Base-by-base conservation (phyloP, 2,329 filamentous ascomycete genomes). In the Claviceps africana region DNA sequence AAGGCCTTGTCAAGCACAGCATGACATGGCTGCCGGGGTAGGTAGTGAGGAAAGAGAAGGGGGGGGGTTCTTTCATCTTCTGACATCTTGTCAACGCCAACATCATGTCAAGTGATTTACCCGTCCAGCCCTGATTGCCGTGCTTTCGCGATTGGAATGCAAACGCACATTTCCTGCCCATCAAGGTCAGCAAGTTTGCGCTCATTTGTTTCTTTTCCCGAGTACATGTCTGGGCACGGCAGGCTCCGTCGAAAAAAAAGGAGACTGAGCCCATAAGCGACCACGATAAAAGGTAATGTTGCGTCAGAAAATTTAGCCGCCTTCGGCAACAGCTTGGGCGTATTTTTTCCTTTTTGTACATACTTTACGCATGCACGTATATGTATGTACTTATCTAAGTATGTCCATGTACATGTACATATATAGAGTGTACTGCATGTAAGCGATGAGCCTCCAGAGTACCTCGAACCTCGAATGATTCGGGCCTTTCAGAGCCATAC, bases 401-500 rank as follows among this genome's bases (percentile, higher is more conserved):
- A 31, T 9, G 9, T 31, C 4, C 30, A 31, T 31, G 9, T 31
- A 9, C 9, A 31, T 31, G 30, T 31, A 31, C 9, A 31, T 31
- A 31, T 9, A 4, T 31, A 31, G 31, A 10, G 9, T n/a, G n/a
- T n/a, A n/a, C n/a, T 33, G 31, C 19, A 47, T 40, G 3, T 25
- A 39, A n/a, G n/a, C n/a, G 22, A 37, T 37, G 31, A 48, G 33
- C 33, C 47, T 28, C 28, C 4, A 3, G 37, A 28, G 13, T 47
- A 31, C 51, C 45, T 44, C 30, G 30, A 22, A 30, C 22, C 15
- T n/a, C n/a, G n/a, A n/a, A n/a, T n/a, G n/a, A 48, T 53, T 53
- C 47, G 51, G 51, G 25, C 47, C 47, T 49, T 49, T 22, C 47
- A 49, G n/a, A 48, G 15, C 30, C 17, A 44, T 17, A 47, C 43